A percentile compares a stretch with the other conserved stretches of the same genome.
Evolutionary conservation across 2,329 filamentous ascomycete genomes (phyloP).

Genomic region (Hymenoscyphus albidus): DNA sequence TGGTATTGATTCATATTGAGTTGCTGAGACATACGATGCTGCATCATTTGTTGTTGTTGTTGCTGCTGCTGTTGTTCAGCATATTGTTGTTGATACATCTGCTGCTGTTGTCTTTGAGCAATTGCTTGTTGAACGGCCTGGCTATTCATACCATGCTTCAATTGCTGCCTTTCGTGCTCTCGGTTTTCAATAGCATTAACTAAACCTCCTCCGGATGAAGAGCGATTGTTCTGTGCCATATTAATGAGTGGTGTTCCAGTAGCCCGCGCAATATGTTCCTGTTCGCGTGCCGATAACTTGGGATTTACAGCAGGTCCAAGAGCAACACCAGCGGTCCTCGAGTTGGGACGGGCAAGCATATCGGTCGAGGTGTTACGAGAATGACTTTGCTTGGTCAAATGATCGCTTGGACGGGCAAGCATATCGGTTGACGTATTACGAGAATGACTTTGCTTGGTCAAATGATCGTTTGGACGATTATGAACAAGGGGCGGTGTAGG

Average conservation of each 20-base stretch:
- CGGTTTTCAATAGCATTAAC: slow-evolving; percentile 76
- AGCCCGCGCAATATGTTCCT: slow-evolving; percentile 80
- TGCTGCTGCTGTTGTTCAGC: slow-evolving; percentile 13
- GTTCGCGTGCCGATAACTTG: slow-evolving; percentile 78
- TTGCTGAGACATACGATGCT: slow-evolving; percentile 22
- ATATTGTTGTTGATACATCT: slow-evolving; percentile 30
- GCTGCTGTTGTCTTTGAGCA: slow-evolving; percentile 58
- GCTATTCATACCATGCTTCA: slow-evolving; percentile 65
- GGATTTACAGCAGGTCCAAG: slow-evolving; percentile 33
- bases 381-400: slow-evolving; percentile 33
- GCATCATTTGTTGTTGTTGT: slow-evolving; percentile 10
- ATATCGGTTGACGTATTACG: slow-evolving; percentile 46
- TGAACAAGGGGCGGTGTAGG: slow-evolving; percentile 42
- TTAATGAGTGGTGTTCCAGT: slow-evolving; percentile 73
- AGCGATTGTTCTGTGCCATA: slow-evolving; percentile 44
- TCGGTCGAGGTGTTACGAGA: slow-evolving; percentile 47
- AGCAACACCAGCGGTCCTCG: slow-evolving; percentile 51
- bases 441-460: slow-evolving; percentile 36
- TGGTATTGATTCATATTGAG: slow-evolving; percentile 28
- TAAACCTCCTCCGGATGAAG: slow-evolving; percentile 56
- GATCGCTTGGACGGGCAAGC: slow-evolving; percentile 43
- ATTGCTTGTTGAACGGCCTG: slow-evolving; percentile 72
- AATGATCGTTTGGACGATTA: slow-evolving; percentile 37
- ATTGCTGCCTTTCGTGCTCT: slow-evolving; percentile 71
- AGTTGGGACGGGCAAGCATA: slow-evolving; percentile 49